These are phyloP conservation scores for Crucibulum laeve DNA, from an alignment of 768 basidiomycete species.

Conservation along the genomic window DNA sequence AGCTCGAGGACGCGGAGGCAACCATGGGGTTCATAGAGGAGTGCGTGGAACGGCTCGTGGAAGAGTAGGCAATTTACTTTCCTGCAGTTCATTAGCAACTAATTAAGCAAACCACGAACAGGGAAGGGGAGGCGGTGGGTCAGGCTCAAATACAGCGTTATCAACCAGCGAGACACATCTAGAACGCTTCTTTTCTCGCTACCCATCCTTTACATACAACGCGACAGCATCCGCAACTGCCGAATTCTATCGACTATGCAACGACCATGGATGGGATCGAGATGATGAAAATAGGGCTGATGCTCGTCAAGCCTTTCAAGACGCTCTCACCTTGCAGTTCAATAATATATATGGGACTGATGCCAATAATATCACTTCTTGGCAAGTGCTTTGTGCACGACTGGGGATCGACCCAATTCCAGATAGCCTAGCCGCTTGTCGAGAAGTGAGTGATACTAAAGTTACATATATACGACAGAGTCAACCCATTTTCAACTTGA, in stretches of 20 bases:
- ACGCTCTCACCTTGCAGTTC: constrained; percentile 27
- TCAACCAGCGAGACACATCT: constrained; percentile 6
- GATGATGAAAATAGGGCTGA: constrained; percentile 3
- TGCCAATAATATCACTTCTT: constrained; percentile 18
- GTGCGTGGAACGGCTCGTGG: background rate
- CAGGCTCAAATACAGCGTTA: background rate
- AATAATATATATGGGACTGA: constrained; percentile 28
- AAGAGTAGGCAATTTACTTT: background rate
- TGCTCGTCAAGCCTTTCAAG: constrained; percentile 16
- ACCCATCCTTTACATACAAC: constrained; percentile 16
- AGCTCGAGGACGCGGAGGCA: background rate
- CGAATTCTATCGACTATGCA: constrained; percentile 22
- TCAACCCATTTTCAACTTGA: background rate
- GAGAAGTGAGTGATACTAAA: constrained; percentile 15
- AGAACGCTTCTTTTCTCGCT: constrained; percentile 15
- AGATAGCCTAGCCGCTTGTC: constrained; percentile 17
- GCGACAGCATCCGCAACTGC: constrained; percentile 11
- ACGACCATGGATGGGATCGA: constrained; percentile 9
- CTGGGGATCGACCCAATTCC: constrained; percentile 24
- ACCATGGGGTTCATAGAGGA: background rate
- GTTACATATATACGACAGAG: background rate
- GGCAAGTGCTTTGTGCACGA: constrained; percentile 22
- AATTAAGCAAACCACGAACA: background rate
- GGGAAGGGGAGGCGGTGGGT: background rate
- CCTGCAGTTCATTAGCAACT: background rate